Evolutionary conservation across 345 rosid genomes (phyloP).

Genomic region (Streptanthus diversifolius): DNA sequence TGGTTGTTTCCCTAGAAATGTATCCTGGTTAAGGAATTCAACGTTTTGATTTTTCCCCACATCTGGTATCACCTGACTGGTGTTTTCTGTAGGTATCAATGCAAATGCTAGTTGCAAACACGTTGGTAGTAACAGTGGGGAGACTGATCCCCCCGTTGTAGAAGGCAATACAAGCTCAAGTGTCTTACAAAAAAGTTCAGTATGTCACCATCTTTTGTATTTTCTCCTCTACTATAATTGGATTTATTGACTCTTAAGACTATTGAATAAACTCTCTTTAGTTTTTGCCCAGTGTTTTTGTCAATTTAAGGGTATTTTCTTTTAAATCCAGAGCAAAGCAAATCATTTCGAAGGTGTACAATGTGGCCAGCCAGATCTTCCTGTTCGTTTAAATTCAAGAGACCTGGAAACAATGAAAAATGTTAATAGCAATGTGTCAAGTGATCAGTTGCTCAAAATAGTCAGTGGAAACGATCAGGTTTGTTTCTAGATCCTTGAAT

Average conservation of each 20-base stretch:
- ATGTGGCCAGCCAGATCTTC: constrained; percentile 27
- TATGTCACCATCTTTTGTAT: constrained; percentile 27
- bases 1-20: constrained; percentile 35
- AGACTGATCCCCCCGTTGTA: constrained; percentile 34
- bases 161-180: constrained; percentile 32
- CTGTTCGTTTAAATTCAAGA: constrained; percentile 31
- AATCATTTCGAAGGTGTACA: constrained; percentile 20
- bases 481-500: constrained; percentile 21
- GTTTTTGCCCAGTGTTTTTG: neutral
- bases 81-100: constrained; percentile 47
- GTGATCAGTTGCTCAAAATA: constrained; percentile 37
- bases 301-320: neutral
- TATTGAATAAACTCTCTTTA: neutral
- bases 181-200: constrained; percentile 36
- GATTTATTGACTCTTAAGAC: neutral
- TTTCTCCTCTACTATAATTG: constrained; percentile 4
- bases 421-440: constrained; percentile 33
- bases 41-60: neutral
- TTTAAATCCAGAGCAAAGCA: constrained; percentile 15
- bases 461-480: constrained; percentile 44
- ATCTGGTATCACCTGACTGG: constrained; percentile 12
- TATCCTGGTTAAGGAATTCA: constrained; percentile 30
- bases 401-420: constrained; percentile 35
- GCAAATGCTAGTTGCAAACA: constrained; percentile 35
- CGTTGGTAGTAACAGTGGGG: constrained; percentile 36